Percentiles rank a stretch among this genome's conserved stretches.
Conservation (phyloP, 2,329 filamentous ascomycete species). For the Diaporthe australafricana region DNA sequence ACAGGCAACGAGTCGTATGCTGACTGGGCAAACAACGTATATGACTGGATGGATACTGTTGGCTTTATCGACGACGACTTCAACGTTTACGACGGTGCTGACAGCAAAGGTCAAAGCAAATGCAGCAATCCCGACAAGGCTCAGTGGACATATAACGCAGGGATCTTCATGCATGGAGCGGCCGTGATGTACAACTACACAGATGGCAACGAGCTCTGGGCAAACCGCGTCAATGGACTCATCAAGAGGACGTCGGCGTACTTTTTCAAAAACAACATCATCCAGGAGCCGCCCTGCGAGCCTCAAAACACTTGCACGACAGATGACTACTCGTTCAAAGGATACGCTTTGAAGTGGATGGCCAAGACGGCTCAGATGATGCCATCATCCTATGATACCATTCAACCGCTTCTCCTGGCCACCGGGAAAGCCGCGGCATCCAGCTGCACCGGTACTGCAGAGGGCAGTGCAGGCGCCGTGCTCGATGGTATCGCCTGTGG, state of each 20-base stretch:
- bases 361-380: constrained; percentile 69
- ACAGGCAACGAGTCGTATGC: constrained; percentile 73
- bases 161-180: constrained; percentile 69
- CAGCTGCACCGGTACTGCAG: constrained; percentile 71
- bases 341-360: constrained; percentile 74
- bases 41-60: constrained; percentile 65
- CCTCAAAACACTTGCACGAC: constrained; percentile 67
- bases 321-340: constrained; percentile 81
- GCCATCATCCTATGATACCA: constrained; percentile 64
- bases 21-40: constrained; percentile 67
- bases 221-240: constrained; percentile 64
- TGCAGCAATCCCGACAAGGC: constrained; percentile 70
- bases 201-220: constrained; percentile 66
- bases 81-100: constrained; percentile 70
- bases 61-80: constrained; percentile 66
- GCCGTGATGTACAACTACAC: constrained; percentile 77
- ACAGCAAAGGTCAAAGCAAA: constrained; percentile 54
- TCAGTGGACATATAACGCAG: constrained; percentile 76
- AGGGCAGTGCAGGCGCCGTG: constrained; percentile 68
- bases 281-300: constrained; percentile 77
- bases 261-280: constrained; percentile 67
- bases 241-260: constrained; percentile 58
- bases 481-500: constrained; percentile 69
- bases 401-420: constrained; percentile 67
- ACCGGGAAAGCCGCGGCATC: constrained; percentile 70